A percentile compares a stretch with the other conserved stretches of the same genome.
Evolutionary conservation across 805 yeast genomes (phyloP).

Genomic region (Candida wancherniae): DNA sequence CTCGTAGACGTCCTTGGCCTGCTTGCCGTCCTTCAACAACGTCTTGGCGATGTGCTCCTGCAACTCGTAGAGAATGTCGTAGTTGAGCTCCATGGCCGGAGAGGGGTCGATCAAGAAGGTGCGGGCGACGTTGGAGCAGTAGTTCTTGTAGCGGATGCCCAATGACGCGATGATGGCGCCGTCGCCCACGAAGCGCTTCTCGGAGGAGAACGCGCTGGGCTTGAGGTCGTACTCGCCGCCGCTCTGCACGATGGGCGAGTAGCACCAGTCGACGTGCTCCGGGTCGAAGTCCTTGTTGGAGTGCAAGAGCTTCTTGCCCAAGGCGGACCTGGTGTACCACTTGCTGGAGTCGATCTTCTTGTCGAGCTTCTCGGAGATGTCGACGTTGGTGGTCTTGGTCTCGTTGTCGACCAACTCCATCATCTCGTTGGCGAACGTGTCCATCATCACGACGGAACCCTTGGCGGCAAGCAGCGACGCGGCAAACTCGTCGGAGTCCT

Average conservation of each 20-base stretch:
- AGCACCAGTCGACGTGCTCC: constrained; percentile 84
- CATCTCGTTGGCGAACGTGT: constrained; percentile 81
- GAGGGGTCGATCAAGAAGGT: constrained; percentile 89
- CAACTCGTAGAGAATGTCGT: constrained; percentile 66
- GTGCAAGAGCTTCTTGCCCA: constrained; percentile 53
- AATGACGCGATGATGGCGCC: constrained; percentile 81
- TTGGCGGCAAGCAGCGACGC: constrained; percentile 66
- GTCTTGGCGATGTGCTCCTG: constrained; percentile 57
- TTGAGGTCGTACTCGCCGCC: constrained; percentile 80
- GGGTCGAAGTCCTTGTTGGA: constrained; percentile 58
- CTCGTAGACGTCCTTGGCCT: constrained; percentile 62
- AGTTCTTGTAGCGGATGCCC: constrained; percentile 82
- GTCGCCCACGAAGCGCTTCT: constrained; percentile 54
- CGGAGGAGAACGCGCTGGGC: constrained; percentile 75
- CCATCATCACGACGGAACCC: constrained; percentile 75
- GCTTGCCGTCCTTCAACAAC: constrained; percentile 61
- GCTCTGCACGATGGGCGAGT: constrained; percentile 84
- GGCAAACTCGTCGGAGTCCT: constrained; percentile 74
- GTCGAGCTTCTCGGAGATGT: constrained; percentile 72
- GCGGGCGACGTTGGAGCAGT: constrained; percentile 83
- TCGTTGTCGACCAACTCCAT: constrained; percentile 85
- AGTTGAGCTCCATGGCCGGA: constrained; percentile 68
- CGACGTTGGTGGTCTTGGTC: constrained; percentile 62
- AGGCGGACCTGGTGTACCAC: constrained; percentile 51
- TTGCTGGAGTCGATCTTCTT: constrained; percentile 71